Conservation (phyloP, 2,329 filamentous ascomycete species). For the Botryotinia convoluta region DNA sequence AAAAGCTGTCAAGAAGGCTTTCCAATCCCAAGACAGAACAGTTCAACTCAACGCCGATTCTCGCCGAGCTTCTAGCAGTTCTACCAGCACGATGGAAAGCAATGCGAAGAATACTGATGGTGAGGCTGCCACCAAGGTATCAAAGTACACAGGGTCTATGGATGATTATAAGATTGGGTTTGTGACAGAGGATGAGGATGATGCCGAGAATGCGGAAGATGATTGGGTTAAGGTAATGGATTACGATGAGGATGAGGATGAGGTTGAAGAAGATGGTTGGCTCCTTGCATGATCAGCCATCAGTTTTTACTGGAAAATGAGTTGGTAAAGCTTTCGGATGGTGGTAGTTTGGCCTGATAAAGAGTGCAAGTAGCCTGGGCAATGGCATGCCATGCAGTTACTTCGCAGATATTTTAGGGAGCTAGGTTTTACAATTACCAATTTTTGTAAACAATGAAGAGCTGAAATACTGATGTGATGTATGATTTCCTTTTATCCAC, state of each 20-base stretch:
- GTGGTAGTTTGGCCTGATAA: not conserved
- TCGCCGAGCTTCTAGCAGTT: not conserved
- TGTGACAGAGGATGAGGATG: not conserved
- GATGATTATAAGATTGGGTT: not conserved
- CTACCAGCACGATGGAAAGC: not conserved
- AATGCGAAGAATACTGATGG: not conserved
- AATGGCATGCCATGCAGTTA: too few relatives aligned
- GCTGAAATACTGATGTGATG: not conserved
- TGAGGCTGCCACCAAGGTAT: not conserved
- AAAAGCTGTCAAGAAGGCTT: not conserved
- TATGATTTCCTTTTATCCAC: too few relatives aligned
- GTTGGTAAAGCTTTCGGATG: rapidly evolving
- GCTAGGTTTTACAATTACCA: not conserved
- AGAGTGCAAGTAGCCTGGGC: not conserved
- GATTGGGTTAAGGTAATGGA: not conserved
- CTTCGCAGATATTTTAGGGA: not conserved
- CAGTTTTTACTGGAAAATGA: too few relatives aligned
- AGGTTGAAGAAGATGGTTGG: not conserved
- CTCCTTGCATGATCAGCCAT: not conserved
- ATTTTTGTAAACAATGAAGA: not conserved
- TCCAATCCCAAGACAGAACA: not conserved
- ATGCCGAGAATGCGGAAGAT: not conserved
- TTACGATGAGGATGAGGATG: not conserved
- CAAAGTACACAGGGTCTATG: not conserved
- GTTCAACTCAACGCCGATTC: not conserved